Evolutionary conservation across 2,329 filamentous ascomycete species (phyloP).

Genomic region (Aspergillus sp.): DNA sequence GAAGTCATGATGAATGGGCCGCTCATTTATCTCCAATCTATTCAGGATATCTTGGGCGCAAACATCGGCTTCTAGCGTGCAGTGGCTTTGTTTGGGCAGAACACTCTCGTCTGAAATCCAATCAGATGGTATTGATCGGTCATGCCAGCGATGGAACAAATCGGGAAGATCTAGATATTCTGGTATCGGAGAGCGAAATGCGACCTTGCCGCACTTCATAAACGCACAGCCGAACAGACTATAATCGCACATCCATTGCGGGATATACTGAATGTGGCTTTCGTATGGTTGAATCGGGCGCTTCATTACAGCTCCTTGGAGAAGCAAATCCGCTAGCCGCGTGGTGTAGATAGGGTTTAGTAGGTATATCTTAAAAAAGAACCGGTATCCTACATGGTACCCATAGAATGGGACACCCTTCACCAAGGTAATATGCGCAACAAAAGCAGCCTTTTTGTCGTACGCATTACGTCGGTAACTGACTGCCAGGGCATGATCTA

Average conservation of each 20-base stretch:
- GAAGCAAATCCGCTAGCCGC: slow-evolving; percentile 80
- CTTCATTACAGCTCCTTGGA: slow-evolving; percentile 85
- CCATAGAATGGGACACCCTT: slow-evolving; percentile 97
- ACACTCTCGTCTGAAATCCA: slow-evolving; percentile 61
- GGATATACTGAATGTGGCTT: slow-evolving; percentile 84
- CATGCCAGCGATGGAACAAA: slow-evolving; percentile 74
- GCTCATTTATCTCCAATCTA: slow-evolving; percentile 68
- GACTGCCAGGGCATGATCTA: slow-evolving; percentile 84
- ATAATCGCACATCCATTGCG: slow-evolving; percentile 98
- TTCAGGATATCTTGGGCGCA: slow-evolving; percentile 88
- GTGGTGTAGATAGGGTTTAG: slow-evolving; percentile 84
- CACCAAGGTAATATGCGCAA: slow-evolving; percentile 85
- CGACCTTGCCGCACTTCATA: slow-evolving; percentile 68
- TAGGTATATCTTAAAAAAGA: slow-evolving; percentile 93
- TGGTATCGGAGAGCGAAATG: slow-evolving; percentile 76
- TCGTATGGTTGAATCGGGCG: slow-evolving; percentile 87
- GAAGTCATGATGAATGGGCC: slow-evolving; percentile 86
- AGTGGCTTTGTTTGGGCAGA: slow-evolving; percentile 80
- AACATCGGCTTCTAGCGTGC: slow-evolving; percentile 85
- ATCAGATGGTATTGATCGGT: slow-evolving; percentile 62
- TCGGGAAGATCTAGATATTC: slow-evolving; percentile 62
- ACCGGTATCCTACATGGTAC: slow-evolving; percentile 86
- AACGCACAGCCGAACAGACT: slow-evolving; percentile 94
- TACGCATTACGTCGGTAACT: slow-evolving; percentile 78
- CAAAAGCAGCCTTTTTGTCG: slow-evolving; percentile 68